Base-by-base conservation (phyloP, 2,329 filamentous ascomycete species). In the Alternaria angustiovoidea region DNA sequence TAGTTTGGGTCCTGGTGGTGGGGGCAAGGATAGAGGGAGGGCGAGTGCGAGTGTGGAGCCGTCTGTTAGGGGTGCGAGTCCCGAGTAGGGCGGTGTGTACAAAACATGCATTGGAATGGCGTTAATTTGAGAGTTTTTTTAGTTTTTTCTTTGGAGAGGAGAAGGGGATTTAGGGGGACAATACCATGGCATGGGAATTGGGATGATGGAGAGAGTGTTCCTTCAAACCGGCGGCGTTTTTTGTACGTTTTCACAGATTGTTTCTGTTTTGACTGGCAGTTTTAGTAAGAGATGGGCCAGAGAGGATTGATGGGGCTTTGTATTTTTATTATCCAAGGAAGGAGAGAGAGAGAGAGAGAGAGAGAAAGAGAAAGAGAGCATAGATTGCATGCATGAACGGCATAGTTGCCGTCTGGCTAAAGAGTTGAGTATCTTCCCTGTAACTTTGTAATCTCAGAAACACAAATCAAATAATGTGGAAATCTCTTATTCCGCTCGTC, bases 31-130 rank as follows among this genome's bases (percentile, higher is more conserved):
- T n/a, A 66, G 48, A 12, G 64, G 61, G n/a, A 63, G 59, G 24
- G 48, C 57, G 32, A 66, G 64, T 53, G 59, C 62, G 28, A 66
- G 64, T 36, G 59, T 61, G 4, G 64, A 66, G 59, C 64, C 64
- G 6, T n/a, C 34, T 9, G 54, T 46, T 18, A 43, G 42, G 34
- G 54, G n/a, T 18, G 54, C 48, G n/a, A 53, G 47, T 36, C 58
- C 58, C 1, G 53, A 61, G 28, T 61, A 67, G 32, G 18, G 18
- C 18, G 18, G 18, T 18, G 18, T 18, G 18, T 18, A 18, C 18
- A 24, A 42, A 24, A 24, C 20, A 42, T 42, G 39, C 39, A 42
- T 24, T 42, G 20, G 20, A 7, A 42, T 11, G 12, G 39, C 39
- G 39, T 42, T 42, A 14, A 2, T 26, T 11, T 39, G n/a, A 18